Base-by-base conservation (phyloP, 2,329 filamentous ascomycete genomes). In the Bipolaris sorokiniana region DNA sequence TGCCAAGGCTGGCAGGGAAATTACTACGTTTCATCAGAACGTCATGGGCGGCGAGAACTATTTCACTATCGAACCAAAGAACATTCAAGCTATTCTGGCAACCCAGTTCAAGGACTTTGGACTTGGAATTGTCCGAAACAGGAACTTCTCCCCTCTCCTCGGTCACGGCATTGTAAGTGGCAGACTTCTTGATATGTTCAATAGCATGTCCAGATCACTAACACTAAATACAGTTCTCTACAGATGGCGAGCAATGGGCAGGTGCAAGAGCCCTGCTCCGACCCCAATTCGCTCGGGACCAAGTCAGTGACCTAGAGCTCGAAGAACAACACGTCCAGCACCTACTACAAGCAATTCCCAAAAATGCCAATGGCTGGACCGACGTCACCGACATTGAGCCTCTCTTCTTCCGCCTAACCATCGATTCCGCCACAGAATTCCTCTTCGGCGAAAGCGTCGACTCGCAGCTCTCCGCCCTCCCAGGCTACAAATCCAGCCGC, bases 51-150 rank as follows among this genome's bases (percentile, higher is more conserved):
- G 7, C 22, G 40, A 41, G 13, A 40, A 37, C 0, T 47, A 64
- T 7, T 65, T 71, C 34, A 82, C 80, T 0, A 65, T 69, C 3
- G 79, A 82, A 38, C 79, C 79, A 1, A 76, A 77, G 59, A 82
- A 80, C 45, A 67, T 82, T 15, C 79, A 82, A 62, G 68, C 75
- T 3, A 71, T 82, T 31, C 74, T 81, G 34, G 77, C 78, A 7
- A 72, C 76, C 1, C 73, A 80, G 28, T 79, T 79, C 61, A 80
- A 81, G 61, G 80, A 81, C 45, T 82, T 79, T 71, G 70, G 73
- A 3, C 52, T 81, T 4, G 77, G 77, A 1, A 51, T 63, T 7
- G 56, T 69, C 16, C 63, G 79, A 20, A 77, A 75, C 56, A 58
- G 58, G 1, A 71, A 67, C 26, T 80, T 82, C 47, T 61, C 56